Evolutionary conservation across 371 early-diverging fungal species (phyloP).

Genomic region (Mucor lusitanicus): DNA sequence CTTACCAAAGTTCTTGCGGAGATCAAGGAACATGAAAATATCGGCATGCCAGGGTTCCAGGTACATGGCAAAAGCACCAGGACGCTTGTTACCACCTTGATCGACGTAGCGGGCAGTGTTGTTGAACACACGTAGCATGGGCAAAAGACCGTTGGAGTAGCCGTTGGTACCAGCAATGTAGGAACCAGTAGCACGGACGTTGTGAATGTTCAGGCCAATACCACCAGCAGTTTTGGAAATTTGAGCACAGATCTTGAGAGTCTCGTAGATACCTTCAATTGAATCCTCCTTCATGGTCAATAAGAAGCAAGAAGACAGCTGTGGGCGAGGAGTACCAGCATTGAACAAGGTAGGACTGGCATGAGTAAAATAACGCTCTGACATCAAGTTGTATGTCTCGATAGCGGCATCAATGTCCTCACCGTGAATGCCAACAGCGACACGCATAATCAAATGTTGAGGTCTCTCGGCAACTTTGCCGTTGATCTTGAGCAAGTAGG

Average conservation of each 20-base stretch:
- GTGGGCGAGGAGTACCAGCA: constrained; percentile 91
- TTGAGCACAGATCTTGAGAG: constrained; percentile 89
- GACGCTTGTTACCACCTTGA: constrained; percentile 97
- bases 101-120: constrained; percentile 94
- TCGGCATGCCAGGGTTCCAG: constrained; percentile 98
- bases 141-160: constrained; percentile 90
- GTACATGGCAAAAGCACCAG: constrained; percentile 95
- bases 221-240: constrained; percentile 97
- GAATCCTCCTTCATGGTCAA: constrained; percentile 90
- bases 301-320: constrained; percentile 93
- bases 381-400: constrained; percentile 92
- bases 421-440: constrained; percentile 92
- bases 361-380: constrained; percentile 90
- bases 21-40: constrained; percentile 91
- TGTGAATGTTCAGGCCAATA: constrained; percentile 91
- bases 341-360: constrained; percentile 97
- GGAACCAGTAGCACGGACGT: constrained; percentile 85
- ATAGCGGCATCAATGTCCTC: constrained; percentile 85
- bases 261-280: constrained; percentile 95
- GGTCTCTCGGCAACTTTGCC: constrained; percentile 87
- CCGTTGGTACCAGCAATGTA: constrained; percentile 95
- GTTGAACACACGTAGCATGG: constrained; percentile 95
- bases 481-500: constrained; percentile 86
- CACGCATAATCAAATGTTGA: constrained; percentile 97
- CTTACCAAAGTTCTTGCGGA: constrained; percentile 95